Conservation (phyloP, 305 asterid species). For the Salvia sclarea region DNA sequence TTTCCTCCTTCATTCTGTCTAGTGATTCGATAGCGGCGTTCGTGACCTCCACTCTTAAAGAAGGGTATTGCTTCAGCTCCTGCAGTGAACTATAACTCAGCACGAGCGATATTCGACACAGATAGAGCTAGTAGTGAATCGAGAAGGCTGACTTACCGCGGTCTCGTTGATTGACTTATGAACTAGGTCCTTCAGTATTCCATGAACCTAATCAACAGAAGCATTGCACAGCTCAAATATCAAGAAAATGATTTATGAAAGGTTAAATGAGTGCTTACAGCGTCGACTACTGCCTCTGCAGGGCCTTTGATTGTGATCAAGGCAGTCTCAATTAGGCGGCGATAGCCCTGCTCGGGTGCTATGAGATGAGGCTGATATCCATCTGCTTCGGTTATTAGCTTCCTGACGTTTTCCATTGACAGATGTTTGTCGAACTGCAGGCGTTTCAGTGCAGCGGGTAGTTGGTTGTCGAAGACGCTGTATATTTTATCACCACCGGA, state of each 20-base stretch:
- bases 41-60: conserved; percentile 82
- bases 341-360: conserved; percentile 99
- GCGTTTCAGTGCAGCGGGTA: conserved; percentile 92
- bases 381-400: conserved; percentile 94
- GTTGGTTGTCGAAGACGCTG: conserved; percentile 80
- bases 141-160: conserved; percentile 50
- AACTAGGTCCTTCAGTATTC: conserved; percentile 82
- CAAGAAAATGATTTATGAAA: neutral
- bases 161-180: conserved; percentile 90
- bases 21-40: conserved; percentile 84
- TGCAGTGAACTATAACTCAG: conserved; percentile 33
- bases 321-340: conserved; percentile 93
- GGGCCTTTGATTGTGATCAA: conserved; percentile 87
- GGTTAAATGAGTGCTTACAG: conserved; percentile 48
- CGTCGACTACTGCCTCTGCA: conserved; percentile 94
- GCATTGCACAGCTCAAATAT: conserved; percentile 8
- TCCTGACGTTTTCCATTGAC: conserved; percentile 91
- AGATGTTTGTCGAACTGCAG: conserved; percentile 97
- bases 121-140: neutral
- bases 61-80: conserved; percentile 97
- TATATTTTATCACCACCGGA: conserved; percentile 97
- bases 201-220: conserved; percentile 69
- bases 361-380: conserved; percentile 98
- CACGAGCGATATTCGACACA: neutral
- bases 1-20: conserved; percentile 94